These are phyloP conservation scores for Pestalotiopsis sp. DNA, from an alignment of 2,329 filamentous ascomycete genomes.

Conservation along the genomic window DNA sequence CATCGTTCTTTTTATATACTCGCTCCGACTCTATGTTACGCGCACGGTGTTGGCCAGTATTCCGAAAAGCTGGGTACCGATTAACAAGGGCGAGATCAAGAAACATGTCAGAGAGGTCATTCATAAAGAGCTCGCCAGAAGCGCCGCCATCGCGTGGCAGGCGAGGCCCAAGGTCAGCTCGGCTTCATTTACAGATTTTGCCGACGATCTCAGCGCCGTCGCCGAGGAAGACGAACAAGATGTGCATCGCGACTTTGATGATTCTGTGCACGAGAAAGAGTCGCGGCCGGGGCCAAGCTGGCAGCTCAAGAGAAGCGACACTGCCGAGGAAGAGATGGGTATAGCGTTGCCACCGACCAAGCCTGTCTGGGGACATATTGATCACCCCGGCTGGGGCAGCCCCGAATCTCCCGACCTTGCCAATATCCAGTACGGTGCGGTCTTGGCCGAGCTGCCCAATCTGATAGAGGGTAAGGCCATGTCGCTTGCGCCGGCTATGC, in stretches of 20 bases:
- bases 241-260: slow-evolving; percentile 11
- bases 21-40: slow-evolving; percentile 83
- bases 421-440: slow-evolving; percentile 78
- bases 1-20: slow-evolving; percentile 75
- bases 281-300: slow-evolving; percentile 10
- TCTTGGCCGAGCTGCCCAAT: slow-evolving; percentile 82
- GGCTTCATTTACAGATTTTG: slow-evolving; percentile 21
- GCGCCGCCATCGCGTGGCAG: slow-evolving; percentile 79
- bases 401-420: slow-evolving; percentile 74
- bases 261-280: neutral
- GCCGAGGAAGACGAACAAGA: neutral
- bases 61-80: slow-evolving; percentile 81
- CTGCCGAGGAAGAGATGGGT: slow-evolving; percentile 37
- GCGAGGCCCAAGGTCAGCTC: slow-evolving; percentile 63
- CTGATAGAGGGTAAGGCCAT: slow-evolving; percentile 91
- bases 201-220: slow-evolving; percentile 10
- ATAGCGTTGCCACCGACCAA: slow-evolving; percentile 50
- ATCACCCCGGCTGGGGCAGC: slow-evolving; percentile 86
- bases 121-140: slow-evolving; percentile 68
- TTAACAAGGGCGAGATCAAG: slow-evolving; percentile 81
- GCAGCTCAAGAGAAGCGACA: slow-evolving; percentile 35
- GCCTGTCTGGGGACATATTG: slow-evolving; percentile 77
- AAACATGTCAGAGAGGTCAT: slow-evolving; percentile 77
- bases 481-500: slow-evolving; percentile 69
- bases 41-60: slow-evolving; percentile 77